Base-by-base conservation (phyloP, 1,139 yeast genomes). In the Cylindricascospora bacillispora region DNA sequence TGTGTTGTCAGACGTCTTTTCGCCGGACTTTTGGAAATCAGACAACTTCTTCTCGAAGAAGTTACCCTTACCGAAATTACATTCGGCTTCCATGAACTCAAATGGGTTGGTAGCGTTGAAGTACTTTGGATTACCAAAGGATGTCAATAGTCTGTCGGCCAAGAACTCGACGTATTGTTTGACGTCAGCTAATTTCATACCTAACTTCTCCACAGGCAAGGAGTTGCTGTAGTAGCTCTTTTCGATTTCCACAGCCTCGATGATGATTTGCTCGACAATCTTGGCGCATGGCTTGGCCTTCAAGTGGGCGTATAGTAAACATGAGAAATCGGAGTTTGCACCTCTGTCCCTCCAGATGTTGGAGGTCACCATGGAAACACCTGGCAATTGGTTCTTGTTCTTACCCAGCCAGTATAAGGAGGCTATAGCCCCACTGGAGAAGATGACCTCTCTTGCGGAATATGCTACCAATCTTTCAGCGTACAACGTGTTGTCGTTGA, bases 311-410 rank as follows among this genome's bases (percentile, higher is more conserved):
- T 82, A 89, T 55, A 89, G 68, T 54, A 89, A 67, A 62, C 98
- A 89, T 22, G 98, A 98, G 60, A 89, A 89, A 62, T 89, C 98
- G 31, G 98, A 89, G 65, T 89, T 98, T 61, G 89, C 69, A 58
- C 98, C 98, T 67, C 89, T 98, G 61, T 89, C 98, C 63, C 98
- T 83, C 56, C 94, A 83, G 51, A 89, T 89, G 59, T 89, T 73
- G 62, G 89, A 97, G 61, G 89, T 89, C 36, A 97, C 85, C 68
- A 89, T 89, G 31, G 98, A 86, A 49, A 89, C 70, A 53, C 98
- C 98, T 28, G 98, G 98, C 98, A 89, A 89, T 55, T 86, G 68
- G 54, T 98, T 98, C 59, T 95, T 80, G 73, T 89, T 89, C 73
- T 89, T 86, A 6, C n/a, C n/a, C 56, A 89, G 74, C 98, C 98